Conservation (phyloP, 306 rosid species). For the Vigna nakashimae region DNA sequence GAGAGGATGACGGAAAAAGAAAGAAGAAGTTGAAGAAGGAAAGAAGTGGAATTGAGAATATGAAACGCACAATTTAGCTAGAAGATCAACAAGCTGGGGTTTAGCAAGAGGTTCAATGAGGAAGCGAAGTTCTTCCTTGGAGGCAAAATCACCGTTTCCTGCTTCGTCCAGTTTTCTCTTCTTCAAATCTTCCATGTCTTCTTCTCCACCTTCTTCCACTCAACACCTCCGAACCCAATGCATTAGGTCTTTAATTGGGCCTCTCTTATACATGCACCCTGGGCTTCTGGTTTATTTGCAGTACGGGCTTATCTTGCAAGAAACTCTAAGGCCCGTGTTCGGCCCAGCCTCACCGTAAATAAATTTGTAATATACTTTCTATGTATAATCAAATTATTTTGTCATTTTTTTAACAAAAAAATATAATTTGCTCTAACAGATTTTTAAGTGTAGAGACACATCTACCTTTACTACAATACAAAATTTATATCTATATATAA, state of each 20-base stretch:
- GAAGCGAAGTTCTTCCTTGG: constrained; percentile 64
- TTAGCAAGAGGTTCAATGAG: constrained; percentile 76
- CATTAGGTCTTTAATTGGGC: constrained; percentile 28
- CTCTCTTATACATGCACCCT: background rate
- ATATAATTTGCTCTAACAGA: too few relatives aligned
- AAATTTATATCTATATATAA: too few relatives aligned
- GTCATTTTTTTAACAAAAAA: too few relatives aligned
- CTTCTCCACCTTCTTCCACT: background rate
- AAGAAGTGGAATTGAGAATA: background rate
- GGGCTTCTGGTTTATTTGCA: background rate
- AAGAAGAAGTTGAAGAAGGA: background rate
- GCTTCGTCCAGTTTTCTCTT: constrained; percentile 74
- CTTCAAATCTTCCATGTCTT: constrained; percentile 69
- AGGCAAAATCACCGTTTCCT: constrained; percentile 39
- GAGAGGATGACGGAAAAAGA: too few relatives aligned
- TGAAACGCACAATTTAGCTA: constrained; percentile 67
- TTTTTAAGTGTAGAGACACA: too few relatives aligned
- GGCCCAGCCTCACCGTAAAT: background rate
- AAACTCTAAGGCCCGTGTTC: background rate
- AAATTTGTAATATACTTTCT: too few relatives aligned
- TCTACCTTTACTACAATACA: too few relatives aligned
- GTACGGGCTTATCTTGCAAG: background rate
- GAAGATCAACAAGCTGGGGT: constrained; percentile 81
- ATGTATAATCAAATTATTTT: too few relatives aligned
- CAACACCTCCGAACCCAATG: background rate